phyloP scores from a whole-genome alignment of 2,329 filamentous ascomycete species.

The Colletotrichum euphorbiae region DNA sequence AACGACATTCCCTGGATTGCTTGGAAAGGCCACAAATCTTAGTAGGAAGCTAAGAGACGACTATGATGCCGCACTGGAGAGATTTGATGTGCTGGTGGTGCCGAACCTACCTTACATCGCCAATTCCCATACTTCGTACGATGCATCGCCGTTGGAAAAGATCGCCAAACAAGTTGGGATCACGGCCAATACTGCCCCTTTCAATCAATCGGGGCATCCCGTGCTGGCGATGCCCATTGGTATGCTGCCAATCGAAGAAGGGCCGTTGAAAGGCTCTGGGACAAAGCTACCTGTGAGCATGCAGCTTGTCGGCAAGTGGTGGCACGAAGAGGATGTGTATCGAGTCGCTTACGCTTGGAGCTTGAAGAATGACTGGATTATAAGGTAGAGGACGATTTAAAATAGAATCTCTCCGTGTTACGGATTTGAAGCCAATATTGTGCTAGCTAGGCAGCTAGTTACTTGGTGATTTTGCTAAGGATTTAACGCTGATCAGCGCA shows the following conservation, averaged over 20 bases:
- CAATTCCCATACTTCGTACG: slow-evolving; percentile 32
- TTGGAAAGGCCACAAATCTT: slow-evolving; percentile 16
- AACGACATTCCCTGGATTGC: background rate
- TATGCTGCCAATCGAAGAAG: slow-evolving; percentile 26
- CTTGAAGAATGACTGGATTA: slow-evolving; percentile 13
- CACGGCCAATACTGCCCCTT: slow-evolving; percentile 59
- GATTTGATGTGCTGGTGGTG: slow-evolving; percentile 1
- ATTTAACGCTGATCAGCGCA: too few relatives aligned
- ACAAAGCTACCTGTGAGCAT: slow-evolving; percentile 46
- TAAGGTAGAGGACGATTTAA: background rate
- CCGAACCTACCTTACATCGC: slow-evolving; percentile 18
- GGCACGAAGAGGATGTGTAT: slow-evolving; percentile 44
- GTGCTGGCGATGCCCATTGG: slow-evolving; percentile 47
- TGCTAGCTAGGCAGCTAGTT: too few relatives aligned
- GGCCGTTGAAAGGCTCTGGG: slow-evolving; percentile 9
- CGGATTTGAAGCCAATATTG: too few relatives aligned
- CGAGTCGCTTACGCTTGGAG: slow-evolving; percentile 25
- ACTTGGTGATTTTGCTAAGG: too few relatives aligned
- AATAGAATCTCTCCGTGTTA: too few relatives aligned
- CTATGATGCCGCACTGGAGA: slow-evolving; percentile 18
- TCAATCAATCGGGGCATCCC: slow-evolving; percentile 63
- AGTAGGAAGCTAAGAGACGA: slow-evolving; percentile 27
- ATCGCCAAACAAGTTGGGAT: slow-evolving; percentile 57
- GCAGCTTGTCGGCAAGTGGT: slow-evolving; percentile 47
- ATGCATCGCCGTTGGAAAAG: slow-evolving; percentile 50